Evolutionary conservation across 805 yeast species (phyloP).

Genomic region (Candida ortonii): DNA sequence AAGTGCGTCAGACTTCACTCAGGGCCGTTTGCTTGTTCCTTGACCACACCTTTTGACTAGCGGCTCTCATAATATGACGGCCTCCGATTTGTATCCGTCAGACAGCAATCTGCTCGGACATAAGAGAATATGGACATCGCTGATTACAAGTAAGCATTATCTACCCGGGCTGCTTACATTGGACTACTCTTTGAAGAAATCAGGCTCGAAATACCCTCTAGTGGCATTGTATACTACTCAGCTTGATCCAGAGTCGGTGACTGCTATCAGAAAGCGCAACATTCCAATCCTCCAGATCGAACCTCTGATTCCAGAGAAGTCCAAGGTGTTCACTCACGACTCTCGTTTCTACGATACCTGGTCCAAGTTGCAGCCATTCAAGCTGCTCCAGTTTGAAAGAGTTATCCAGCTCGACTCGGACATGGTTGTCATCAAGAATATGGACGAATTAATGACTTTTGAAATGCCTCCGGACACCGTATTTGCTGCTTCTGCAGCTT

Average conservation of each 20-base stretch:
- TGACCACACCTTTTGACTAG: background rate
- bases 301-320: conserved; percentile 41
- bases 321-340: conserved; percentile 47
- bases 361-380: conserved; percentile 58
- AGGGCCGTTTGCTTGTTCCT: background rate
- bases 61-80: conserved; percentile 9
- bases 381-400: conserved; percentile 47
- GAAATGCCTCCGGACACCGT: conserved; percentile 34
- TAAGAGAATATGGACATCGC: conserved; percentile 49
- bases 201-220: conserved; percentile 47
- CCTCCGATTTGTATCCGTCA: conserved; percentile 12
- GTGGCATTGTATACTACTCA: conserved; percentile 53
- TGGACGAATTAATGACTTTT: conserved; percentile 58
- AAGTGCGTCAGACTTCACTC: too few species aligned
- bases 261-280: conserved; percentile 36
- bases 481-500: conserved; percentile 60
- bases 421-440: conserved; percentile 53
- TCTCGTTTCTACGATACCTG: conserved; percentile 58
- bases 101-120: conserved; percentile 19
- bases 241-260: conserved; percentile 39
- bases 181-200: conserved; percentile 43
- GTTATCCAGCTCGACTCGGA: conserved; percentile 58
- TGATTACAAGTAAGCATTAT: conserved; percentile 51
- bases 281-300: conserved; percentile 42
- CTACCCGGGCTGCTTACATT: conserved; percentile 51